Conservation (phyloP, 116 monocot genomes). For the Zostera marina region DNA sequence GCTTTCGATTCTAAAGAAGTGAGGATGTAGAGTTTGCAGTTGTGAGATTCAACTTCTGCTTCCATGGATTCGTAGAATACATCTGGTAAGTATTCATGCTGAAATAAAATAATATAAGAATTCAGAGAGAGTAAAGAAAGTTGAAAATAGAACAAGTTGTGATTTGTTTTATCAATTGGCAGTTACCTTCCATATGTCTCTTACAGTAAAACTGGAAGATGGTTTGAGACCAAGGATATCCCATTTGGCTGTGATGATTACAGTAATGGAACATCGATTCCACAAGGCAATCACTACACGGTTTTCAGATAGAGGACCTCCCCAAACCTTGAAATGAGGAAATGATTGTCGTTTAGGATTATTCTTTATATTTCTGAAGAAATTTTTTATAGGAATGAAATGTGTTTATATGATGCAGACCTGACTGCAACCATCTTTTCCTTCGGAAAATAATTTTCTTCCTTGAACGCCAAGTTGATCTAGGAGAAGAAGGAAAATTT, state of each 20-base stretch:
- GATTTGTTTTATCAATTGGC: not conserved
- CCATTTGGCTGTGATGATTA: constrained; percentile 45
- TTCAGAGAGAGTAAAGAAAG: not conserved
- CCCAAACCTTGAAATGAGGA: constrained; percentile 57
- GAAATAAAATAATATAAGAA: constrained; percentile 2
- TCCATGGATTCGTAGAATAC: constrained; percentile 22
- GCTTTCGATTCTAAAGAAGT: constrained; percentile 12
- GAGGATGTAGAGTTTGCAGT: constrained; percentile 66
- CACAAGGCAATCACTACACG: constrained; percentile 50
- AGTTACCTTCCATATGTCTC: constrained; percentile 87
- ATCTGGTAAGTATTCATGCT: constrained; percentile 53
- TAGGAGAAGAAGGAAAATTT: not conserved
- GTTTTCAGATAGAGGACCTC: constrained; percentile 62
- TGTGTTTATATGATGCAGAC: constrained; percentile 13
- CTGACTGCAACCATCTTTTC: constrained; percentile 65
- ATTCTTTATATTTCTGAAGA: not conserved
- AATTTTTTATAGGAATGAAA: not conserved
- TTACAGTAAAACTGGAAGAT: constrained; percentile 30
- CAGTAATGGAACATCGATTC: constrained; percentile 57
- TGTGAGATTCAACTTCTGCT: constrained; percentile 50
- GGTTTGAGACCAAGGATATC: constrained; percentile 42
- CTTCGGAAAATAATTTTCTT: constrained; percentile 56
- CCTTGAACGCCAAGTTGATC: constrained; percentile 80
- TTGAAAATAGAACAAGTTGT: not conserved
- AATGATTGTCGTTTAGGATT: not conserved